Evolutionary conservation across 2,329 filamentous ascomycete species (phyloP), one percentile per base, ranked within the genome.

Genomic region (Trichoderma breve): DNA sequence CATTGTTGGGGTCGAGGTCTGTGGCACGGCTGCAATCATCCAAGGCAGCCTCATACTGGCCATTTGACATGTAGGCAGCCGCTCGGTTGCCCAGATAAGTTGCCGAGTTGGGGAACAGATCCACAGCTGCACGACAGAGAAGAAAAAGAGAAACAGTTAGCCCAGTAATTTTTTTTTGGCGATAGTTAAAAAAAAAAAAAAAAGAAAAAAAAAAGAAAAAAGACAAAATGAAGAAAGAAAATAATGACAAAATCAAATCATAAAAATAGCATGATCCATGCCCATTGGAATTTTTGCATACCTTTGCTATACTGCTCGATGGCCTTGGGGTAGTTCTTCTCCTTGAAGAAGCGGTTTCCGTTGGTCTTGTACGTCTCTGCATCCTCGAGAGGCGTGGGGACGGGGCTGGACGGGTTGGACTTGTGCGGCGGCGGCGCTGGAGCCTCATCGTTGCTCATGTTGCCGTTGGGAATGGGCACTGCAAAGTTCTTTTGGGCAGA

Each of bases 291-390:
- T n/a, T 43, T 43, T 12, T 47, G 55, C 81, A 80, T 86, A 97
- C 95, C 95, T 89, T 97, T 97, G 76, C 93, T 93, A 82, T 98
- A 99, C 82, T 98, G 94, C 76, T 93, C 89, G 80, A 98, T 95
- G 28, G 96, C 95, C 79, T 92, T 92, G 73, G 87, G 84, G 81
- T 95, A 99, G 79, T 98, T 93, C 80, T 92, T 93, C 74, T 95
- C 93, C 85, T 98, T 98, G 88, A 98, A 99, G 79, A 93, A 95
- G 79, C 96, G 96, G 85, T 99, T 99, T 72, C 96, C 96, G 2
- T 93, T 90, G 77, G 93, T 89, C 86, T 99, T 99, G 88, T 92
- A 97, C 14, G 90, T 87, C 83, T 99, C 96, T 30, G 95, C 94
- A 79, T 98, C 93, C 69, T 95, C 92, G 55, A 83, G 82, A 28